phyloP scores from a whole-genome alignment of 805 yeast genomes.

The Metschnikowia cubensis region DNA sequence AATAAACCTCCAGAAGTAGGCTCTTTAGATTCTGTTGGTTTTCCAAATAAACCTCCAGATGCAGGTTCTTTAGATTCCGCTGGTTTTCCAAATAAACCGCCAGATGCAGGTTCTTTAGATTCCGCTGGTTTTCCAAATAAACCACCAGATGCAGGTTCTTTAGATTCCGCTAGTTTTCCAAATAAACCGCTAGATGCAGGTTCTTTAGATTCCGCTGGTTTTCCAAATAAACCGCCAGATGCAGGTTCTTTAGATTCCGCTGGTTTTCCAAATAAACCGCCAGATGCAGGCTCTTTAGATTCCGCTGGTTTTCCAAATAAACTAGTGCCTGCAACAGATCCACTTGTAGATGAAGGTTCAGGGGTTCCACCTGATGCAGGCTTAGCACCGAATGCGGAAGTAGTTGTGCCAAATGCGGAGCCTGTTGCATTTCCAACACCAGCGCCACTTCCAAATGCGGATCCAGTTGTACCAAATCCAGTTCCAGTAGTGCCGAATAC shows the following conservation, averaged over 20 bases:
- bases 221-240: conserved; percentile 5
- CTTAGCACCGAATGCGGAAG: background rate
- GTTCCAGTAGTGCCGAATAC: too few species aligned
- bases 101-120: conserved; percentile 1
- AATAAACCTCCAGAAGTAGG: conserved; percentile 5
- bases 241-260: background rate
- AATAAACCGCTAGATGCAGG: conserved; percentile 2
- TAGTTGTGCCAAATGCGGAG: background rate
- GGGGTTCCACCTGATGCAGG: too few species aligned
- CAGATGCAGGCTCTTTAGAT: background rate
- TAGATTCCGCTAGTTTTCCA: background rate
- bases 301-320: conserved; percentile 3
- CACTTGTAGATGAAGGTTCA: too few species aligned
- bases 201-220: background rate
- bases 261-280: background rate
- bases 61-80: background rate
- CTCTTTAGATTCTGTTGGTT: background rate
- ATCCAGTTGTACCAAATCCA: too few species aligned
- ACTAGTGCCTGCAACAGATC: too few species aligned
- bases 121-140: conserved; percentile 3
- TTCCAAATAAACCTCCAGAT: conserved; percentile 2
- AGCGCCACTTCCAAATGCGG: too few species aligned
- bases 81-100: conserved; percentile 2
- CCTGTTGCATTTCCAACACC: background rate
- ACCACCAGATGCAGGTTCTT: conserved; percentile 1